A percentile compares a stretch with the other conserved stretches of the same genome.
phyloP scores from a whole-genome alignment of 192 early-diverging fungal genomes.

The Coemansia sp. region DNA sequence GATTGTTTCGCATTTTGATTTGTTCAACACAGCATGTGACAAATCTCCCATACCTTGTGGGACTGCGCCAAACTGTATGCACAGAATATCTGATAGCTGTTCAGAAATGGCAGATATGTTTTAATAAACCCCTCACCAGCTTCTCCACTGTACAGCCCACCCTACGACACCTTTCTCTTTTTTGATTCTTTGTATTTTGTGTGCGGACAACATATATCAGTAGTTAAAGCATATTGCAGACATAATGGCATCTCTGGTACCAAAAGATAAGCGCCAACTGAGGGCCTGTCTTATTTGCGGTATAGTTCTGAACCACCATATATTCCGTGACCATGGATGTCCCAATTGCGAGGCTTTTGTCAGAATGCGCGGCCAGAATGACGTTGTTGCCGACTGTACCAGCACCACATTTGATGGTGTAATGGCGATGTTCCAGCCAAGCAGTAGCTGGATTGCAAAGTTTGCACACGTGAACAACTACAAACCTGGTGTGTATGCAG shows the following conservation, averaged over 20 bases:
- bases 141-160: no score
- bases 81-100: no score
- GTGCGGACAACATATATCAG: background rate
- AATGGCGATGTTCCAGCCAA: constrained; percentile 73
- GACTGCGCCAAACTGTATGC: no score
- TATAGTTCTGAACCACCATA: constrained; percentile 73
- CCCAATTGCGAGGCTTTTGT: constrained; percentile 83
- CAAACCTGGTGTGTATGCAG: constrained; percentile 73
- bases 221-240: background rate
- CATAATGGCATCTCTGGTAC: constrained; percentile 52
- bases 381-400: constrained; percentile 74
- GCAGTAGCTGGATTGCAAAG: constrained; percentile 74
- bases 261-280: constrained; percentile 69
- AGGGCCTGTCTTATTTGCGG: constrained; percentile 81
- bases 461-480: constrained; percentile 59
- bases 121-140: background rate
- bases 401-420: constrained; percentile 74
- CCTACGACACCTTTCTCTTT: background rate
- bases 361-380: constrained; percentile 63
- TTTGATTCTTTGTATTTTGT: constrained; percentile 5
- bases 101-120: no score
- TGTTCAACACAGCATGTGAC: no score
- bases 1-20: no score
- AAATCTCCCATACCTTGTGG: no score
- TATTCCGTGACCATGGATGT: constrained; percentile 71